phyloP scores from a whole-genome alignment of 2,329 filamentous ascomycete genomes.

The Neopestalotiopsis sp. region DNA sequence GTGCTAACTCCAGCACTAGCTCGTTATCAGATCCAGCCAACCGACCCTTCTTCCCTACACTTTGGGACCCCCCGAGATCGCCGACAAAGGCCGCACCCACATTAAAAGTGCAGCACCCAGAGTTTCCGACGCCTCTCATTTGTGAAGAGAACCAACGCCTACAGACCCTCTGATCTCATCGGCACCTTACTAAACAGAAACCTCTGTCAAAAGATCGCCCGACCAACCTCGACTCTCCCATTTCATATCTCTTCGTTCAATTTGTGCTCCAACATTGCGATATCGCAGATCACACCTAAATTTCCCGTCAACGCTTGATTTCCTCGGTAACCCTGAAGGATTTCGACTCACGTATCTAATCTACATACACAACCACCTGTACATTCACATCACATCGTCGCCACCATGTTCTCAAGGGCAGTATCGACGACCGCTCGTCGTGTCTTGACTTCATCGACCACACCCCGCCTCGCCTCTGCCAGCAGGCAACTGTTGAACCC shows the following conservation, averaged over 20 bases:
- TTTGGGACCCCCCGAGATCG: constrained; percentile 35
- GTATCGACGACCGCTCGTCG: constrained; percentile 40
- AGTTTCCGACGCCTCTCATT: constrained; percentile 10
- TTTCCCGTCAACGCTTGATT: constrained; percentile 1
- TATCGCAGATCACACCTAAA: constrained; percentile 13
- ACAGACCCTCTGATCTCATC: constrained; percentile 16
- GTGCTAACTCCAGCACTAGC: not conserved
- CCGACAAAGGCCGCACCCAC: constrained; percentile 35
- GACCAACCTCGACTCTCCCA: constrained; percentile 13
- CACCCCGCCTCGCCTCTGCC: constrained; percentile 41
- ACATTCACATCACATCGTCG: constrained; percentile 19
- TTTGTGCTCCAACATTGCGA: not conserved
- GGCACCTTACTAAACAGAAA: constrained; percentile 11
- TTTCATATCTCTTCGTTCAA: constrained; percentile 11
- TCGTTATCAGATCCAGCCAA: constrained; percentile 7
- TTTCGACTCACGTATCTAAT: not conserved
- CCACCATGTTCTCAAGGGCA: constrained; percentile 25
- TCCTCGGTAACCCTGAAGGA: constrained; percentile 14
- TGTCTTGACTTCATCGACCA: constrained; percentile 42
- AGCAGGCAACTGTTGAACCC: constrained; percentile 47
- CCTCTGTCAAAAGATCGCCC: constrained; percentile 5
- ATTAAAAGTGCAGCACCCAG: constrained; percentile 3
- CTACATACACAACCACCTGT: not conserved
- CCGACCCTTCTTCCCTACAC: not conserved
- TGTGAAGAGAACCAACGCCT: not conserved